Conservation (phyloP, 345 rosid genomes). For the Adansonia digitata region DNA sequence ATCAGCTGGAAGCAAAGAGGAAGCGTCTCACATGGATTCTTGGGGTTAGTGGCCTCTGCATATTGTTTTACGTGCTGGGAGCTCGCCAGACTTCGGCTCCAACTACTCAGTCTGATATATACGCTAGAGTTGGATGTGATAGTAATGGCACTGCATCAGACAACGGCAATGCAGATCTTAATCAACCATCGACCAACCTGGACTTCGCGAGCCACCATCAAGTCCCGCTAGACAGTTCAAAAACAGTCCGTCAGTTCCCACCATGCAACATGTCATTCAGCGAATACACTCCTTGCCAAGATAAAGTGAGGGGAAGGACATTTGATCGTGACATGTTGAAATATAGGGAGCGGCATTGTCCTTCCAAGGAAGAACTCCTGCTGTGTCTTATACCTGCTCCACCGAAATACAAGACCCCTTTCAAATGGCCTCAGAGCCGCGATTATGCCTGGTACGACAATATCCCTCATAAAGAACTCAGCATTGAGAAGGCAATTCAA, state of each 20-base stretch:
- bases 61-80: constrained; percentile 74
- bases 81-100: constrained; percentile 66
- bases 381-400: constrained; percentile 89
- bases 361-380: constrained; percentile 58
- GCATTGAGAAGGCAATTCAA: constrained; percentile 93
- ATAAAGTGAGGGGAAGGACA: constrained; percentile 62
- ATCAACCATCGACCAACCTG: constrained; percentile 26
- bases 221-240: constrained; percentile 34
- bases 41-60: constrained; percentile 79
- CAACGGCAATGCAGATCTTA: background rate
- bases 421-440: constrained; percentile 95
- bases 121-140: constrained; percentile 40
- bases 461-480: constrained; percentile 89
- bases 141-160: constrained; percentile 22
- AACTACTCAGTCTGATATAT: constrained; percentile 31
- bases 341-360: constrained; percentile 92
- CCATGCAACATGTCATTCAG: constrained; percentile 68
- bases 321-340: constrained; percentile 77
- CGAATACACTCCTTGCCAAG: constrained; percentile 88
- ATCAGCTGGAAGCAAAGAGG: constrained; percentile 54
- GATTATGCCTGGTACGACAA: constrained; percentile 96
- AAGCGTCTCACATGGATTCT: constrained; percentile 73
- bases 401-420: constrained; percentile 87
- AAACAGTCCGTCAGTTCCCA: constrained; percentile 37
- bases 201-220: constrained; percentile 81